Evolutionary conservation across 257 asterid species (phyloP).

Genomic region (Petrea volubilis): DNA sequence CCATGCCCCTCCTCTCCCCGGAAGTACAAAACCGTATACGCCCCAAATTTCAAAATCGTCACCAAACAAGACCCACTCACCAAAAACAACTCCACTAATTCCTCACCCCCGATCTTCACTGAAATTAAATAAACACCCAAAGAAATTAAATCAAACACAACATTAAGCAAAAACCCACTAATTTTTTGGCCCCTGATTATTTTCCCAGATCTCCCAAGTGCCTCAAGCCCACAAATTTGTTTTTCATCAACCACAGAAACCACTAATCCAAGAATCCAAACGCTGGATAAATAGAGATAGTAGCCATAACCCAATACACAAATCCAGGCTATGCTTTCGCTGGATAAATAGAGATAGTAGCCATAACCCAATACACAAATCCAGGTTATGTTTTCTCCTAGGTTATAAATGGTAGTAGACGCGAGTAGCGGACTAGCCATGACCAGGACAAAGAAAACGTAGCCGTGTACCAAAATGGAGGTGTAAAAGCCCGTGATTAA

Average conservation of each 20-base stretch:
- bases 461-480: constrained; percentile 24
- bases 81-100: constrained; percentile 14
- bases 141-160: constrained; percentile 3
- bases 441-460: not conserved
- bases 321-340: not conserved
- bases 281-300: constrained; percentile 21
- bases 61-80: constrained; percentile 20
- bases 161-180: constrained; percentile 11
- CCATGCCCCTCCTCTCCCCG: not conserved
- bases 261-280: constrained; percentile 27
- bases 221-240: constrained; percentile 11
- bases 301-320: not conserved
- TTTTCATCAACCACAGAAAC: constrained; percentile 26
- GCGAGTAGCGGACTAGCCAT: constrained; percentile 2
- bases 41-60: constrained; percentile 17
- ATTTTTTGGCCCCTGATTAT: constrained; percentile 13
- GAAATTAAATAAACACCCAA: constrained; percentile 13
- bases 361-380: not conserved
- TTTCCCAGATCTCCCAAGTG: constrained; percentile 28
- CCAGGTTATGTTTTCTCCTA: not conserved
- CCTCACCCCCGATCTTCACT: not conserved
- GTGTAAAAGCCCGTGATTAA: constrained; percentile 35
- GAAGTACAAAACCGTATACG: constrained; percentile 23
- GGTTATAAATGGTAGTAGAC: not conserved
- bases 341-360: constrained; percentile 15